These are phyloP conservation scores for Scleroderma bovista DNA, from an alignment of 768 basidiomycete species.

Conservation along the genomic window DNA sequence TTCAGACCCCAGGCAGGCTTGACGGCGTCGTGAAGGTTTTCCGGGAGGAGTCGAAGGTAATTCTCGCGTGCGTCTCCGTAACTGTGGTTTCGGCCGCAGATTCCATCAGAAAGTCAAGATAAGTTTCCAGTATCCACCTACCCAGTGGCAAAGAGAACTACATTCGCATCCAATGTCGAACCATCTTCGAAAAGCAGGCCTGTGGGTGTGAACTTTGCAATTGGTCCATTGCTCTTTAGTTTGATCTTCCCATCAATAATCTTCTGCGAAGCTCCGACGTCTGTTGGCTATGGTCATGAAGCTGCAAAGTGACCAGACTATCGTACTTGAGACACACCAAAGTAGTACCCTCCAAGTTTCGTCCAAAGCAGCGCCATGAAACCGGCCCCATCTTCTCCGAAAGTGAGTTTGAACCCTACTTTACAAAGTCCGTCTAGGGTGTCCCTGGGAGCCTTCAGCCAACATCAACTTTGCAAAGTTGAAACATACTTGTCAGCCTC, in stretches of 20 bases:
- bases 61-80: constrained; percentile 1
- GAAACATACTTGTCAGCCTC: constrained; percentile 35
- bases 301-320: background rate
- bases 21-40: constrained; percentile 1
- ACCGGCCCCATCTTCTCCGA: constrained; percentile 44
- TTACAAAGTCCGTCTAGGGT: constrained; percentile 51
- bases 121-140: too few species aligned
- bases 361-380: constrained; percentile 36
- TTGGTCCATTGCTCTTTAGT: constrained; percentile 54
- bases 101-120: too few species aligned
- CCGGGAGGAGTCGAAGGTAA: constrained; percentile 5
- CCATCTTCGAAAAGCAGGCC: constrained; percentile 48
- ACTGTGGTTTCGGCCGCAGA: background rate
- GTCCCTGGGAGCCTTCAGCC: constrained; percentile 25
- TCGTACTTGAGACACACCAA: constrained; percentile 34
- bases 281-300: constrained; percentile 21
- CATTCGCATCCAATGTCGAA: constrained; percentile 42
- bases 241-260: constrained; percentile 68
- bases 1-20: constrained; percentile 19
- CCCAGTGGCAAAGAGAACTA: constrained; percentile 44
- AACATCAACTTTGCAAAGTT: background rate
- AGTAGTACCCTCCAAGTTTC: constrained; percentile 50
- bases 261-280: constrained; percentile 54
- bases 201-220: constrained; percentile 39
- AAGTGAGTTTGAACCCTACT: constrained; percentile 47